Evolutionary conservation across 192 early-diverging fungal species (phyloP), one percentile per base, ranked within the genome.

Genomic region (Backusella sp.): DNA sequence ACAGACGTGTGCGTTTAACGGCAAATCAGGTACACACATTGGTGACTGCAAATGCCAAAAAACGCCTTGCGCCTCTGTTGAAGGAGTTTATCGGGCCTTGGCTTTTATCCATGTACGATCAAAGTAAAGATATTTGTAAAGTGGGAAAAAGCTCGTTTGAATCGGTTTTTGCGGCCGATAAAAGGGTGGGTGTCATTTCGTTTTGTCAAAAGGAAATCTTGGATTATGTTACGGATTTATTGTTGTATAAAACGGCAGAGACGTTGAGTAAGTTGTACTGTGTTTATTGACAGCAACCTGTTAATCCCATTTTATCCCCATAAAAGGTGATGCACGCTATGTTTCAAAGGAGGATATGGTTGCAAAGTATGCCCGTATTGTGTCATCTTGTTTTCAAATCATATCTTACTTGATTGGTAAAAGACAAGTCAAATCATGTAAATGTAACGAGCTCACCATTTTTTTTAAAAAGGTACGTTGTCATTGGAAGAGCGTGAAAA

Each of bases 61-160:
- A 94, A 76, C 86, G 88, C 56, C 76, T 98, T 49, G 96, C 95
- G 17, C 90, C 94, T 0, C 79, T 92, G 59, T 80, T 99, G 19
- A 97, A 95, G 81, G 87, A 88, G 19, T 80, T 98, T 26, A 87
- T 96, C 76, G 94, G 91, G 0, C 83, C 93, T 3, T 99, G 97
- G 97, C 78, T 98, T 23, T 88, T 87, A 2, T 85, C 89, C 26
- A 91, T 85, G 68, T 98, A 94, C 81, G 97, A 99, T 80, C 90
- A 90, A 6, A 85, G 88, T 15, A 88, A 89, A 32, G 97, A 99
- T 72, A 91, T 95, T 56, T 85, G 92, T 0, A 83, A 81, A 69
- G 75, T 86, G 1, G 90, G 94, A 15, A 79, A 36, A 11, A 81
- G 89, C 32, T 82, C 94, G 1, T 93, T 94, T 83, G 82, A 93